Percentiles rank a stretch among this genome's conserved stretches.
These are phyloP conservation scores for Penicillium sp. DNA, from an alignment of 2,329 filamentous ascomycete species.

Conservation along the genomic window DNA sequence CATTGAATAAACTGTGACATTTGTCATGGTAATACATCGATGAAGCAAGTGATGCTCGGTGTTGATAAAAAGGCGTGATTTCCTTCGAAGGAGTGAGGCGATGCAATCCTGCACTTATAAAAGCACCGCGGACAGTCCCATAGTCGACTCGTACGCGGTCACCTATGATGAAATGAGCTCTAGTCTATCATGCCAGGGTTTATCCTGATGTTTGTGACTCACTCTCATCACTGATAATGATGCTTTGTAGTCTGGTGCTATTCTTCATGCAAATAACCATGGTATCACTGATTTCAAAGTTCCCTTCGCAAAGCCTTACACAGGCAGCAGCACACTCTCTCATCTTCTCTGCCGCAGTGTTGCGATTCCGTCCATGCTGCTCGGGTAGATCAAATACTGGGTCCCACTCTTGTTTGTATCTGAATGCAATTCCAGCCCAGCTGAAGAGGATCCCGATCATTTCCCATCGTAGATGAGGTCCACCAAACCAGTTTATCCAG, in stretches of 20 bases:
- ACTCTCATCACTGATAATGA: background rate
- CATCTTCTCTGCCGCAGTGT: background rate
- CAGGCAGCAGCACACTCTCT: slow-evolving; percentile 4
- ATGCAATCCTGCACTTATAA: background rate
- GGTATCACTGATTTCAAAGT: background rate
- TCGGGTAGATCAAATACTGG: background rate
- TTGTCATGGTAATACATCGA: slow-evolving; percentile 1
- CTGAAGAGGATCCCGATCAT: slow-evolving; percentile 2
- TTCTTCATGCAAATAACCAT: slow-evolving; percentile 7
- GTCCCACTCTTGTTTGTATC: slow-evolving; percentile 3
- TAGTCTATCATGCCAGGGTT: too few species aligned
- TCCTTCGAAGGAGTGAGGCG: background rate
- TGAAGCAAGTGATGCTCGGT: background rate
- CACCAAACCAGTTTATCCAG: background rate
- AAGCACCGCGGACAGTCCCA: background rate
- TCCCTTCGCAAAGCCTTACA: background rate
- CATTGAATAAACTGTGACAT: background rate
- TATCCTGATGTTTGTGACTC: background rate
- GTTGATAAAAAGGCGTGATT: background rate
- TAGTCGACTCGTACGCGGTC: background rate
- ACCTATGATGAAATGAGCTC: background rate
- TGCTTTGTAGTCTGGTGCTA: slow-evolving; percentile 1
- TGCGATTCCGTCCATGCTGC: background rate
- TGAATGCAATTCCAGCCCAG: slow-evolving; percentile 2
- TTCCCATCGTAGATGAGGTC: slow-evolving; percentile 1